phyloP scores from a whole-genome alignment of 2,329 filamentous ascomycete species.

The Diaporthe citrichinensis region DNA sequence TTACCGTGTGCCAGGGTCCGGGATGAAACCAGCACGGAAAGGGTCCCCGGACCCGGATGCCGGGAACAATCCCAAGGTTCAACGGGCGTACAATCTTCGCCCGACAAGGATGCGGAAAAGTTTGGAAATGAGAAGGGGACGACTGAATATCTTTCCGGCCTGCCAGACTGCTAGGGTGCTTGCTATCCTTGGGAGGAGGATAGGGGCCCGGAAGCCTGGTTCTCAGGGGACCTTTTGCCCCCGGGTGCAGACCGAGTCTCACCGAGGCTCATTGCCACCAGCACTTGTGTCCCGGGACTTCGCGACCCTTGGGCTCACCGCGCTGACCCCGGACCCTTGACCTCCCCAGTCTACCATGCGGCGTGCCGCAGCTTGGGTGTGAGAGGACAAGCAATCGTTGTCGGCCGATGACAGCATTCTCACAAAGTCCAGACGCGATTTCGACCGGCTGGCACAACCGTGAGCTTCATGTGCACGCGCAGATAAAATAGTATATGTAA shows the following conservation, averaged over 20 bases:
- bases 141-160: not conserved
- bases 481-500: not conserved
- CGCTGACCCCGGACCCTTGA: constrained; percentile 8
- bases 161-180: constrained; percentile 5
- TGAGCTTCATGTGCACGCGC: not conserved
- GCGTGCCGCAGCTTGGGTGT: not conserved
- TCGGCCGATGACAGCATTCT: not conserved
- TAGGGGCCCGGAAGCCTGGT: not conserved
- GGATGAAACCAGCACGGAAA: constrained; percentile 12
- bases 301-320: constrained; percentile 23
- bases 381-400: not conserved
- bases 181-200: not conserved
- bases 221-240: not conserved
- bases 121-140: constrained; percentile 33
- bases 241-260: constrained; percentile 19
- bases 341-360: not conserved
- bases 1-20: constrained; percentile 16
- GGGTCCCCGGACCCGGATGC: constrained; percentile 23
- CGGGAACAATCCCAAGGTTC: constrained; percentile 9
- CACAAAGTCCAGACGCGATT: not conserved
- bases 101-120: constrained; percentile 24
- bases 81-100: constrained; percentile 21
- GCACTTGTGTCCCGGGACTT: not conserved
- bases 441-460: not conserved
- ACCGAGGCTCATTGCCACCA: constrained; percentile 8